Conservation (phyloP, 73 alveolate species). For the Uronychia setigera region DNA sequence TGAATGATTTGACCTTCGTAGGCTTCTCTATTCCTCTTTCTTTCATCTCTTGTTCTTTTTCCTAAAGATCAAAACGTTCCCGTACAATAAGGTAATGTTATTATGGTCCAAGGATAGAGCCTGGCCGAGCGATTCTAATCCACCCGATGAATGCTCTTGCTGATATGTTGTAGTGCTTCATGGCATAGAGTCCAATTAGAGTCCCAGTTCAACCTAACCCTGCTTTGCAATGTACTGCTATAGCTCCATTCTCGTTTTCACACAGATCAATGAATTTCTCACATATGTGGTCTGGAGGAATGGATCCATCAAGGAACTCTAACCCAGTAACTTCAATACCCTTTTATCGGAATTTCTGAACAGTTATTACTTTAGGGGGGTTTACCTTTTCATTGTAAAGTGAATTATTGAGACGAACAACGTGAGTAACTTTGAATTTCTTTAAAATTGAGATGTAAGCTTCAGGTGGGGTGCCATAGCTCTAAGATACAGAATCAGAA, state of each 20-base stretch:
- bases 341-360: conserved; percentile 59
- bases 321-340: conserved; percentile 89
- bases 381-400: conserved; percentile 51
- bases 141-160: conserved; percentile 86
- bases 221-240: conserved; percentile 99
- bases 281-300: conserved; percentile 88
- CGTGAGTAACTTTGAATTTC: conserved; percentile 66
- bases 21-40: conserved; percentile 30
- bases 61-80: not conserved
- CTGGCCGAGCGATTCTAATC: conserved; percentile 90
- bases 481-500: conserved; percentile 72
- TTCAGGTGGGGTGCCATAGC: conserved; percentile 71
- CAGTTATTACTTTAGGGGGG: not conserved
- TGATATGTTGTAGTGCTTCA: conserved; percentile 75
- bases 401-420: conserved; percentile 78
- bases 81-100: conserved; percentile 69
- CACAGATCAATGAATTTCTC: conserved; percentile 78
- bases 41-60: not conserved
- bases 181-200: conserved; percentile 80
- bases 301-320: conserved; percentile 94
- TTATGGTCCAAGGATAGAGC: conserved; percentile 88
- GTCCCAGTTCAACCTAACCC: conserved; percentile 99
- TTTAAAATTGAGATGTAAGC: conserved; percentile 76
- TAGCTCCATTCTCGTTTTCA: conserved; percentile 83
- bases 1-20: too few species aligned